Percentiles rank a stretch among this genome's conserved stretches.
phyloP scores from a whole-genome alignment of 805 yeast species.

The Kluyveromyces dobzhanskii region DNA sequence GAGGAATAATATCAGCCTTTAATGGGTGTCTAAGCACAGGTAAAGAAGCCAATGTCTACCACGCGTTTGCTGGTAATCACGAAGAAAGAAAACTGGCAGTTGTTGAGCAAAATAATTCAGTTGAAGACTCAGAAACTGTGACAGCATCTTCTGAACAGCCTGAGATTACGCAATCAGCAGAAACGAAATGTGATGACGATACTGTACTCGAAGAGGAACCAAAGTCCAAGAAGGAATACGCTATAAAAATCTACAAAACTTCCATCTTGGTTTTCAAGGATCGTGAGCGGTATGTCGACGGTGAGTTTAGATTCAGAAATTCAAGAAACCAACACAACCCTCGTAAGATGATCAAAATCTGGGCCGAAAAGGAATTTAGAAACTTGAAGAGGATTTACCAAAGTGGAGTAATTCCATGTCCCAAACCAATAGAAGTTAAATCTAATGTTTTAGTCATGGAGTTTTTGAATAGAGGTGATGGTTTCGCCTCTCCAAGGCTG shows the following conservation, averaged over 20 bases:
- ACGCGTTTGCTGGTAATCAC: conserved; percentile 44
- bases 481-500: conserved; percentile 85
- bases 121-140: background rate
- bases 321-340: conserved; percentile 85
- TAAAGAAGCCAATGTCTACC: conserved; percentile 97
- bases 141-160: no score
- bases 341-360: conserved; percentile 90
- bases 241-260: conserved; percentile 92
- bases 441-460: conserved; percentile 95
- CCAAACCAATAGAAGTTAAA: conserved; percentile 82
- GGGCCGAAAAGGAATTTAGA: conserved; percentile 98
- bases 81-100: conserved; percentile 7
- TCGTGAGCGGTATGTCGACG: conserved; percentile 91
- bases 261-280: conserved; percentile 96
- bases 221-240: conserved; percentile 47
- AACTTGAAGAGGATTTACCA: conserved; percentile 75
- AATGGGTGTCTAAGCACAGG: conserved; percentile 96
- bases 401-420: conserved; percentile 77
- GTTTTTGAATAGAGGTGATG: conserved; percentile 63
- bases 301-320: conserved; percentile 88
- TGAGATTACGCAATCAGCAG: background rate
- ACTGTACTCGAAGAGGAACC: no score
- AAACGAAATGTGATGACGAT: conserved; percentile 1
- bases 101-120: conserved; percentile 1
- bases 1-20: conserved; percentile 75